Evolutionary conservation across 495 filamentous ascomycete species (phyloP).

Genomic region (Tuber aestivum): DNA sequence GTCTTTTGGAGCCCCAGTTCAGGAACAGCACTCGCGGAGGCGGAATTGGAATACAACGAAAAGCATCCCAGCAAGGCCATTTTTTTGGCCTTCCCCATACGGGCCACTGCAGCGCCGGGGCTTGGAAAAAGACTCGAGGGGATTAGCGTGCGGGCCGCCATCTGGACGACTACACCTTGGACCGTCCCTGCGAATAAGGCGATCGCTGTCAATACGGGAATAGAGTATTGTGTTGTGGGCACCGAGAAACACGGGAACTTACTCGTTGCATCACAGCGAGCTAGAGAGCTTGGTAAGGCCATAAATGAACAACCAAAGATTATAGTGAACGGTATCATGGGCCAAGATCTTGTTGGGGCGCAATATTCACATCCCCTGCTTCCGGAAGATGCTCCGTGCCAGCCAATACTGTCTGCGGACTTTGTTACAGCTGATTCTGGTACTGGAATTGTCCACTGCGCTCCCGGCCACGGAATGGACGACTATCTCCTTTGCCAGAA

Average conservation of each 20-base stretch:
- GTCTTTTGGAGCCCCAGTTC: slow-evolving; percentile 96
- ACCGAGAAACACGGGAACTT: slow-evolving; percentile 53
- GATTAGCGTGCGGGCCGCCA: slow-evolving; percentile 62
- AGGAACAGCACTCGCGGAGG: slow-evolving; percentile 84
- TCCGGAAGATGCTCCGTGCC: slow-evolving; percentile 49
- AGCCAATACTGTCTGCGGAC: slow-evolving; percentile 68
- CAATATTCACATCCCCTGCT: slow-evolving; percentile 63
- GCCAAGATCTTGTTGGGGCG: slow-evolving; percentile 58
- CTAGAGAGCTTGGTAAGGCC: slow-evolving; percentile 51
- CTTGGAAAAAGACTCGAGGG: slow-evolving; percentile 22
- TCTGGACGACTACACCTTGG: slow-evolving; percentile 99
- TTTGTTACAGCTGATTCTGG: slow-evolving; percentile 86
- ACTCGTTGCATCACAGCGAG: slow-evolving; percentile 60
- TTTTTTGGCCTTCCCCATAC: slow-evolving; percentile 72
- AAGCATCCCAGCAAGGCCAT: slow-evolving; percentile 73
- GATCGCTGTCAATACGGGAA: slow-evolving; percentile 66
- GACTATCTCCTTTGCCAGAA: slow-evolving; percentile 78
- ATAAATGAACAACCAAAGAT: slow-evolving; percentile 30
- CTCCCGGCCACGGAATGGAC: slow-evolving; percentile 93
- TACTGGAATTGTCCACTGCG: slow-evolving; percentile 86
- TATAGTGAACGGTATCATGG: slow-evolving; percentile 49
- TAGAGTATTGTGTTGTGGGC: slow-evolving; percentile 67
- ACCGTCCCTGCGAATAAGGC: slow-evolving; percentile 88
- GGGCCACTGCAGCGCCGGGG: slow-evolving; percentile 13
- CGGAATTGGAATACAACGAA: slow-evolving; percentile 91